phyloP scores from a whole-genome alignment of 495 filamentous ascomycete genomes.

The Aspergillus heteromorphus region DNA sequence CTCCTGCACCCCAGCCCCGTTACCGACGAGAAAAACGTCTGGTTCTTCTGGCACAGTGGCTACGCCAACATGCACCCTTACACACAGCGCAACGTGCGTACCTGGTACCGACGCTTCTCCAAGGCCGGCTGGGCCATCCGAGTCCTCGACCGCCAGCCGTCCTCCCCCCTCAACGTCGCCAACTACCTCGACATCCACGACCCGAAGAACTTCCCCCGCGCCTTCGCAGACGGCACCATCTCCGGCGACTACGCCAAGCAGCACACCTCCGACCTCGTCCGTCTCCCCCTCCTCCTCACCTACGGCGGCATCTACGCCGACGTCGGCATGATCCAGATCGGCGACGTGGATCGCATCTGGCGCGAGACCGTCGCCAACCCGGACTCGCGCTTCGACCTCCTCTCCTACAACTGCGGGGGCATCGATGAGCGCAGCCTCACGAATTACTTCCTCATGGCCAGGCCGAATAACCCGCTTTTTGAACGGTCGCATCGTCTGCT shows the following conservation, averaged over 20 bases:
- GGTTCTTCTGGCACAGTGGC: conserved; percentile 53
- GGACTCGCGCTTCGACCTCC: conserved; percentile 39
- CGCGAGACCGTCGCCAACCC: conserved; percentile 39
- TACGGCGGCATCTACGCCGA: conserved; percentile 55
- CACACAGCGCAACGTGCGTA: conserved; percentile 49
- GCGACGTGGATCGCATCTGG: conserved; percentile 50
- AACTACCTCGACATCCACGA: conserved; percentile 44
- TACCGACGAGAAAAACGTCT: conserved; percentile 46
- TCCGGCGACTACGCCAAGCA: conserved; percentile 44
- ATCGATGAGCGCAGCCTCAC: conserved; percentile 27
- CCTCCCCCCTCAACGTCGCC: conserved; percentile 41
- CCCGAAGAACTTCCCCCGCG: conserved; percentile 37
- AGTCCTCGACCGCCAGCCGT: conserved; percentile 39
- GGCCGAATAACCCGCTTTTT: conserved; percentile 42
- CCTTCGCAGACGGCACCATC: conserved; percentile 43
- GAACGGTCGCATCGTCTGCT: conserved; percentile 44
- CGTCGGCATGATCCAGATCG: conserved; percentile 50
- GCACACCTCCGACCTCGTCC: conserved; percentile 52
- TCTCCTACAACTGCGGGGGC: conserved; percentile 39
- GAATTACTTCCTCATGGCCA: conserved; percentile 47
- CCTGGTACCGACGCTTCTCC: conserved; percentile 49
- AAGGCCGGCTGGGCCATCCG: conserved; percentile 48
- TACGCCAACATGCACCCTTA: conserved; percentile 44
- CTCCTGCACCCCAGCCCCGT: conserved; percentile 37
- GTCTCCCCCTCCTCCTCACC: conserved; percentile 47